These are phyloP conservation scores for Neonothopanus nambi DNA, from an alignment of 1,284 basidiomycete species.

Conservation along the genomic window DNA sequence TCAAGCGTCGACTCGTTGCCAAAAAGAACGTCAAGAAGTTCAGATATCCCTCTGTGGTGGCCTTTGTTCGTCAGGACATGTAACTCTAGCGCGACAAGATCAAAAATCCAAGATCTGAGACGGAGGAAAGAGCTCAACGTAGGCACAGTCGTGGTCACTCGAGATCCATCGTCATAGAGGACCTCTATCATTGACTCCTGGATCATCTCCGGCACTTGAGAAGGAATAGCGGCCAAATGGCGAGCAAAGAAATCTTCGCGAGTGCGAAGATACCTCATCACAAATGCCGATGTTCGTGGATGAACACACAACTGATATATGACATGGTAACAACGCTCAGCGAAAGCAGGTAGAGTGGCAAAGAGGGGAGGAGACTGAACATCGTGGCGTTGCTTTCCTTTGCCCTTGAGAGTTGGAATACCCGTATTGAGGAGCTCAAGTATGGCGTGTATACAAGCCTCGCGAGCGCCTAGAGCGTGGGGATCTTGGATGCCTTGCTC, in stretches of 20 bases:
- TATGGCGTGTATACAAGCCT: conserved; percentile 81
- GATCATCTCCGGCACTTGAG: conserved; percentile 50
- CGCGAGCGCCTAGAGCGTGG: conserved; percentile 66
- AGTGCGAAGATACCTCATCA: conserved; percentile 87
- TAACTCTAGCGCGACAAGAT: conserved; percentile 87
- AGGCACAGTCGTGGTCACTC: conserved; percentile 74
- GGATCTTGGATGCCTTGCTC: conserved; percentile 73
- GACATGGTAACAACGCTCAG: conserved; percentile 85
- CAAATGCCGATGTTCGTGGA: conserved; percentile 78
- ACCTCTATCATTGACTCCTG: conserved; percentile 66
- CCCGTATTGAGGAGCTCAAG: conserved; percentile 76
- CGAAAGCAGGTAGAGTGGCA: conserved; percentile 72
- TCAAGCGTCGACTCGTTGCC: conserved; percentile 56
- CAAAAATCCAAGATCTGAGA: conserved; percentile 83
- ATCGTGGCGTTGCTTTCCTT: conserved; percentile 41
- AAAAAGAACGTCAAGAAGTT: conserved; percentile 76
- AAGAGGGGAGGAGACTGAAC: conserved; percentile 56
- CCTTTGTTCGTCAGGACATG: conserved; percentile 83
- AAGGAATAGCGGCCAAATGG: conserved; percentile 77
- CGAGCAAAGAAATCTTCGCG: conserved; percentile 88
- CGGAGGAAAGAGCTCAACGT: conserved; percentile 80
- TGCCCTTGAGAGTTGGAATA: conserved; percentile 54
- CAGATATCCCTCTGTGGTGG: conserved; percentile 68
- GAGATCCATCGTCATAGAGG: conserved; percentile 70
- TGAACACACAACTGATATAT: conserved; percentile 88